A percentile compares a stretch with the other conserved stretches of the same genome.
These are phyloP conservation scores for Lactarius sp. DNA, from an alignment of 768 basidiomycete species.

Conservation along the genomic window DNA sequence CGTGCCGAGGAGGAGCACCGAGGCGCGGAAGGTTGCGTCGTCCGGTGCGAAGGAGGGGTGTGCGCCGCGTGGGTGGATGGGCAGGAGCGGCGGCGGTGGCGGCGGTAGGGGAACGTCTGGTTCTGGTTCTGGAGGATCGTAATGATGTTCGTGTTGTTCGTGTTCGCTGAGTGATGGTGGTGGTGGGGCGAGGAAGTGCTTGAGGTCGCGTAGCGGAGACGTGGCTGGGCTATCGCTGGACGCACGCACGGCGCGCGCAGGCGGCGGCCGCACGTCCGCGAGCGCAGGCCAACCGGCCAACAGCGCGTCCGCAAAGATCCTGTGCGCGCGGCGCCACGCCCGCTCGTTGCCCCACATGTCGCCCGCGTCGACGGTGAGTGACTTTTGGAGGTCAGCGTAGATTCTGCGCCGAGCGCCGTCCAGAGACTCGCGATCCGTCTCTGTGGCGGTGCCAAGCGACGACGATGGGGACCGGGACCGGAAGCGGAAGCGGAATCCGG, in stretches of 20 bases:
- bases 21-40: constrained; percentile 49
- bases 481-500: constrained; percentile 30
- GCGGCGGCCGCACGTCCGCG: constrained; percentile 36
- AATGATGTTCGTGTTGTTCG: background rate
- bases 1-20: constrained; percentile 57
- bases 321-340: constrained; percentile 46
- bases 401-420: constrained; percentile 26
- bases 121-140: background rate
- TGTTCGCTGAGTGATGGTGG: background rate
- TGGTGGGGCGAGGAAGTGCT: constrained; percentile 28
- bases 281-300: constrained; percentile 53
- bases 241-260: constrained; percentile 35
- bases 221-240: constrained; percentile 27
- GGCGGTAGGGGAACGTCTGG: constrained; percentile 1
- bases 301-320: constrained; percentile 52
- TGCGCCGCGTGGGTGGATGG: constrained; percentile 18
- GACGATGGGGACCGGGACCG: constrained; percentile 11
- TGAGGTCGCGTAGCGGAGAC: constrained; percentile 31
- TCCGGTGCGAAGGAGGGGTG: constrained; percentile 45
- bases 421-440: background rate
- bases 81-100: constrained; percentile 20
- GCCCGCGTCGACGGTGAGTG: constrained; percentile 27
- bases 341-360: constrained; percentile 31
- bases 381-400: constrained; percentile 30
- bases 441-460: too few relatives aligned